These are phyloP conservation scores for Saussurea involucrata DNA, from an alignment of 129 eudicot genomes.

Conservation along the genomic window DNA sequence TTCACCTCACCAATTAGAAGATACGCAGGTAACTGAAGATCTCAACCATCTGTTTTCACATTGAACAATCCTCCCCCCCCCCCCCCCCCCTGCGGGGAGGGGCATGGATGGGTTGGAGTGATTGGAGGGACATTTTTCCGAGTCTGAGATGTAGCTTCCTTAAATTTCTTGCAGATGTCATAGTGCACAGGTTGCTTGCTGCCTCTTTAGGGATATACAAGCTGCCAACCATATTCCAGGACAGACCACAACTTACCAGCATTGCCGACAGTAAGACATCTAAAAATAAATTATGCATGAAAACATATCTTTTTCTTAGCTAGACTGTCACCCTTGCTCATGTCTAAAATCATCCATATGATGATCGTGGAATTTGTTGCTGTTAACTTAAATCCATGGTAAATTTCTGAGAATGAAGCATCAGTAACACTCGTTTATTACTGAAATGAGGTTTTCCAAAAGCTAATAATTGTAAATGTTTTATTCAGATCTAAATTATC, in stretches of 20 bases:
- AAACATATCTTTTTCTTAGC: background rate
- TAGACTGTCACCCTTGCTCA: background rate
- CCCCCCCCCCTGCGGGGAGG: background rate
- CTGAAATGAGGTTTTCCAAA: background rate
- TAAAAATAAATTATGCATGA: background rate
- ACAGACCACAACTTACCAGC: constrained; percentile 82
- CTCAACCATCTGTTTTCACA: background rate
- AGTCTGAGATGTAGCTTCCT: background rate
- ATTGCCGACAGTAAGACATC: constrained; percentile 80
- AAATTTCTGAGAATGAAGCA: background rate
- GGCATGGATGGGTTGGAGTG: background rate
- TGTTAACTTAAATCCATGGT: background rate
- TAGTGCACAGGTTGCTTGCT: constrained; percentile 97
- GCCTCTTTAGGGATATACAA: constrained; percentile 87
- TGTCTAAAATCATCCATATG: background rate
- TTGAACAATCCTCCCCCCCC: background rate
- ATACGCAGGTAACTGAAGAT: constrained; percentile 71
- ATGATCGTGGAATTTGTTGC: background rate
- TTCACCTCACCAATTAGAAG: constrained; percentile 98
- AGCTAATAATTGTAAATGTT: background rate
- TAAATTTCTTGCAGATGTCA: constrained; percentile 72
- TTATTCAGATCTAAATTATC: constrained; percentile 76
- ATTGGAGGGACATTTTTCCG: background rate
- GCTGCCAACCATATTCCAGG: constrained; percentile 82
- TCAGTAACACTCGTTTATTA: too few species aligned